Percentiles rank a stretch among this genome's conserved stretches.
These are phyloP conservation scores for Pichia nanzhaoensis DNA, from an alignment of 805 yeast species.

Conservation along the genomic window DNA sequence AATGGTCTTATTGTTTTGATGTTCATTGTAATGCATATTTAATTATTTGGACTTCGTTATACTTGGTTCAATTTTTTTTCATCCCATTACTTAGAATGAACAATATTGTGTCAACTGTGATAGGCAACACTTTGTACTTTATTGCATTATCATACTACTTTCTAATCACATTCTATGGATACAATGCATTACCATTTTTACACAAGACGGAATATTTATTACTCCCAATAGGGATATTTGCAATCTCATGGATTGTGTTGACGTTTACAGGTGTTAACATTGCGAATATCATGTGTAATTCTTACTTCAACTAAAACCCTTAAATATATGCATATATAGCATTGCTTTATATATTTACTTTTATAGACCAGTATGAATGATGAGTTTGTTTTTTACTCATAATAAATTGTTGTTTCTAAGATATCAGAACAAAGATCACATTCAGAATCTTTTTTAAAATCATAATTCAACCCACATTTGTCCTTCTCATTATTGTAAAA, in stretches of 20 bases:
- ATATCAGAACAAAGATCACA: not conserved
- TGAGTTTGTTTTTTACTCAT: not conserved
- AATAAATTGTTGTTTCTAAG: no score
- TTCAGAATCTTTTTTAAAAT: not conserved
- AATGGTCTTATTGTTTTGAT: conserved; percentile 94
- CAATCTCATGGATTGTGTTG: conserved; percentile 48
- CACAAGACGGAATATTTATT: conserved; percentile 55
- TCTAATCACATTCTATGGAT: conserved; percentile 83
- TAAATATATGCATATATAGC: not conserved
- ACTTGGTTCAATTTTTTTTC: conserved; percentile 66
- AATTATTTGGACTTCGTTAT: conserved; percentile 68
- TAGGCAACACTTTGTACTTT: conserved; percentile 77
- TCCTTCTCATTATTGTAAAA: no score
- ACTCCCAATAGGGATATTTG: conserved; percentile 57
- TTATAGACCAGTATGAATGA: not conserved
- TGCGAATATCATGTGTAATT: conserved; percentile 55
- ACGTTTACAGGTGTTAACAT: conserved; percentile 66
- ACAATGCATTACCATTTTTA: conserved; percentile 63
- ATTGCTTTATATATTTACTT: not conserved
- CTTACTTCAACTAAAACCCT: conserved; percentile 22
- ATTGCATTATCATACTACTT: conserved; percentile 70
- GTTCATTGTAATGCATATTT: conserved; percentile 89
- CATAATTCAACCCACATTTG: not conserved
- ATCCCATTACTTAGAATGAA: conserved; percentile 64
- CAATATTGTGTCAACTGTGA: conserved; percentile 57